Base-by-base conservation (phyloP, 805 yeast species). In the Maudiozyma saulgeensis region DNA sequence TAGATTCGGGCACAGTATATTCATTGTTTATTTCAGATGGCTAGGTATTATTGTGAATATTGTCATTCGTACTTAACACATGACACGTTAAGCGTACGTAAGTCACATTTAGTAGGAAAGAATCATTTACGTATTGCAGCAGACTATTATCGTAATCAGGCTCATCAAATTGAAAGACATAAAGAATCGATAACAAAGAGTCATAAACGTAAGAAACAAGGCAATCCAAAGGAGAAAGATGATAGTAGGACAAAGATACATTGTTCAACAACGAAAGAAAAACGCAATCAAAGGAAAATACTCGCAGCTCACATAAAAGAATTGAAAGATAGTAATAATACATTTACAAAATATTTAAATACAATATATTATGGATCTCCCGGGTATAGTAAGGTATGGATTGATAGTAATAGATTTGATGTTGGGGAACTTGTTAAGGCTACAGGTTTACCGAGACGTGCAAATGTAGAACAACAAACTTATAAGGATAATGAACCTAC, bases 21-120 rank as follows among this genome's bases (percentile, higher is more conserved):
- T 21, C 4, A 21, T 21, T 21, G 23, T 21, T 21, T 21, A 21
- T 21, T 21, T 21, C 23, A 15, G 11, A 81, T 83, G 89, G 83
- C 81, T 2, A 77, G 82, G 54, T 85, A 82, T 64, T 84, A 82
- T 68, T 88, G 96, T 66, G 93, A 84, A 56, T 88, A 87, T 63
- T 88, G 96, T 63, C 80, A 80, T 60, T 79, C 88, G 18, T 83
- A 84, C 58, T 69, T 89, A 50, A 88, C 96, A 1, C 96, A 88
- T 63, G 96, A 87, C 66, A 84, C 93, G n/a, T 71, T 80, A 57
- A 84, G 93, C 68, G 96, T 88, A 48, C 69, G 96, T 21, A 82
- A 84, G 59, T 81, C 88, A 41, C 96, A 88, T 66, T 64, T 85
- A 41, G 70, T 76, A 39, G 96, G 96, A 9, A 79, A 78, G 57